Conservation (phyloP, 2,329 filamentous ascomycete genomes). For the Botrytis squamosa region DNA sequence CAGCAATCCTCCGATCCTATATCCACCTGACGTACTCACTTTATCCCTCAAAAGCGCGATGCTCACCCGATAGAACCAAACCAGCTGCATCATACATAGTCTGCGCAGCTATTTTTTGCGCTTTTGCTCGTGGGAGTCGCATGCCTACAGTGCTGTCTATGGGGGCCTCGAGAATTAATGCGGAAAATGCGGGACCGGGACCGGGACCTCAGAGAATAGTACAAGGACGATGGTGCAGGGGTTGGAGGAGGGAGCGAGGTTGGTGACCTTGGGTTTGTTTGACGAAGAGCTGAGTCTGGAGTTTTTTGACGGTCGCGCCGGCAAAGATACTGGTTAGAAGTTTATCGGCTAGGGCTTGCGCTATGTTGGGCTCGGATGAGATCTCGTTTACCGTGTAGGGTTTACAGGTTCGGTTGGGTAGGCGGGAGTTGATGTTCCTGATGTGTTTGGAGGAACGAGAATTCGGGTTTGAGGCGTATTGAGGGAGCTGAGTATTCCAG, state of each 20-base stretch:
- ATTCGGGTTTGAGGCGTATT: conserved; percentile 42
- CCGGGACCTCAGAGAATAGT: conserved; percentile 74
- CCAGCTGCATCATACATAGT: conserved; percentile 72
- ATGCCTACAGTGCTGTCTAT: conserved; percentile 77
- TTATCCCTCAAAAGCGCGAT: conserved; percentile 74
- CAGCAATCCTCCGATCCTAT: conserved; percentile 71
- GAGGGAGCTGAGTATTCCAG: conserved; percentile 73
- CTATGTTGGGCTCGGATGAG: conserved; percentile 65
- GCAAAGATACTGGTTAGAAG: conserved; percentile 78
- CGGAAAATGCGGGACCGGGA: conserved; percentile 70
- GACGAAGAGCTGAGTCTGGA: conserved; percentile 57
- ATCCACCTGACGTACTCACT: conserved; percentile 75
- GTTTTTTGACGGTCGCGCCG: conserved; percentile 68
- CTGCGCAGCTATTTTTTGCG: conserved; percentile 75
- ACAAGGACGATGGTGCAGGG: conserved; percentile 26
- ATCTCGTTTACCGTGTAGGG: conserved; percentile 71
- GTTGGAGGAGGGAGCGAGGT: conserved; percentile 46
- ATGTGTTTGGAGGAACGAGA: conserved; percentile 47
- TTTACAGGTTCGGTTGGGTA: conserved; percentile 61
- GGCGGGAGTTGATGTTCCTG: conserved; percentile 46
- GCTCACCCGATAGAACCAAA: conserved; percentile 66
- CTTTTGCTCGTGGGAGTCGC: conserved; percentile 71
- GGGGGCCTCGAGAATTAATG: conserved; percentile 71
- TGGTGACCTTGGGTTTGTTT: not conserved
- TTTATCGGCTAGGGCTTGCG: conserved; percentile 68